A percentile compares a stretch with the other conserved stretches of the same genome.
These are phyloP conservation scores for Pelargonium nanum DNA, from an alignment of 345 rosid genomes.

Conservation along the genomic window DNA sequence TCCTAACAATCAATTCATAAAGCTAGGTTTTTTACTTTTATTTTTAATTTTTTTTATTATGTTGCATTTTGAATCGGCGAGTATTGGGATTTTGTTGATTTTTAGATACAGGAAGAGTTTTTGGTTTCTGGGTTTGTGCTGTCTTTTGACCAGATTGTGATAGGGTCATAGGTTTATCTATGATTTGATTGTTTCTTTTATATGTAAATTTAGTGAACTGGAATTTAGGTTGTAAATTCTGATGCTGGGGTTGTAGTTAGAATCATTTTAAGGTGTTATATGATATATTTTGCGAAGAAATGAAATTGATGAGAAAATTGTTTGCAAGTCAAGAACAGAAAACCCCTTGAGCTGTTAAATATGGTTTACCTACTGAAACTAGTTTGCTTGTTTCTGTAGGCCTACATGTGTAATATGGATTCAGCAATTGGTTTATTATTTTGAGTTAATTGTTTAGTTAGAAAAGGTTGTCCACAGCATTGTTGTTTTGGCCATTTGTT, in stretches of 20 bases:
- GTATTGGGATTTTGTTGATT: neutral
- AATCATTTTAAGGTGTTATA: neutral
- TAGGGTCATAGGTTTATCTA: neutral
- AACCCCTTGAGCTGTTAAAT: neutral
- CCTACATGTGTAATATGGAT: too few species aligned
- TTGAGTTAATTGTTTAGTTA: too few species aligned
- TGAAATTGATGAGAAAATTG: neutral
- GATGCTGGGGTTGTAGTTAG: neutral
- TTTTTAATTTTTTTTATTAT: too few species aligned
- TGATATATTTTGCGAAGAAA: neutral
- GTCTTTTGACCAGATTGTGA: neutral
- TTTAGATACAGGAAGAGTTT: constrained; percentile 4
- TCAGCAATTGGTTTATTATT: too few species aligned
- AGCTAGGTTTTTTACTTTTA: neutral
- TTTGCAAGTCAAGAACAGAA: neutral
- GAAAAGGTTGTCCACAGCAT: neutral
- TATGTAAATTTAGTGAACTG: neutral
- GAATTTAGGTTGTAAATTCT: neutral
- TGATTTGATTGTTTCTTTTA: neutral
- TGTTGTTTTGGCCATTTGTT: neutral
- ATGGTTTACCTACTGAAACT: neutral
- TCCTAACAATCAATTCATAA: neutral
- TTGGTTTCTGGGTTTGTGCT: constrained; percentile 2
- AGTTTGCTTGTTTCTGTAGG: neutral
- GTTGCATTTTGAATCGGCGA: too few species aligned